Evolutionary conservation across 108 stramenopile genomes (phyloP), one percentile per base, ranked within the genome.

Genomic region (Craspedostauros australis): DNA sequence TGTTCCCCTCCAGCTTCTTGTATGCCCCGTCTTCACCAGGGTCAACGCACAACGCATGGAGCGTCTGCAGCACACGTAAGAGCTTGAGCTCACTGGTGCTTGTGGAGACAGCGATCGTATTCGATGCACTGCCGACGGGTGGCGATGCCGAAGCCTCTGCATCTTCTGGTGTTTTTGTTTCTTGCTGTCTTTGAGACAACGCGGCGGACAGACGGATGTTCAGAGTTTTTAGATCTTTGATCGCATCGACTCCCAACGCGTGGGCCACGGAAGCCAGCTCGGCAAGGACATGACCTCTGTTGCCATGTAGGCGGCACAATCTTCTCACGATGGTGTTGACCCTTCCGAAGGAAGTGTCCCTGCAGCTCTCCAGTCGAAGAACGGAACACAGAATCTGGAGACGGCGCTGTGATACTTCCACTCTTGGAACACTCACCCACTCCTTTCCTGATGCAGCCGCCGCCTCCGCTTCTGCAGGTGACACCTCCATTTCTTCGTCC

Each of bases 21-120:
- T 53, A 34, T 12, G 56, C 51, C 11, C 55, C 65, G 16, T 80
- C 84, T 14, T 82, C 69, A 25, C 64, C 30, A 32, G 23, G 53
- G 34, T 82, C 85, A 32, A 39, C 50, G 33, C 88, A 86, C 20
- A 95, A 64, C 9, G 80, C 61, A 36, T 80, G 70, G 14, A 95
- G 68, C 18, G 88, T 89, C 60, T 94, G 92, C 19, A 96, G 68
- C 8, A 96, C 95, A 11, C 93, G 66, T 18, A 96, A 79, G 18
- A 96, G 74, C 52, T 94, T 94, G 46, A 88, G 50, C 66, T 96
- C 95, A 44, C 73, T 87, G 21, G 77, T 86, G 46, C 81, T 88
- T 5, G 91, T 86, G 50, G 85, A 84, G 5, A 96, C 76, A 18
- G 86, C 77, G 11, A 93, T 79, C 15, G 92, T 85, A 41, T 78